Base-by-base conservation (phyloP, 2,329 filamentous ascomycete genomes). In the Didymella lethalis region DNA sequence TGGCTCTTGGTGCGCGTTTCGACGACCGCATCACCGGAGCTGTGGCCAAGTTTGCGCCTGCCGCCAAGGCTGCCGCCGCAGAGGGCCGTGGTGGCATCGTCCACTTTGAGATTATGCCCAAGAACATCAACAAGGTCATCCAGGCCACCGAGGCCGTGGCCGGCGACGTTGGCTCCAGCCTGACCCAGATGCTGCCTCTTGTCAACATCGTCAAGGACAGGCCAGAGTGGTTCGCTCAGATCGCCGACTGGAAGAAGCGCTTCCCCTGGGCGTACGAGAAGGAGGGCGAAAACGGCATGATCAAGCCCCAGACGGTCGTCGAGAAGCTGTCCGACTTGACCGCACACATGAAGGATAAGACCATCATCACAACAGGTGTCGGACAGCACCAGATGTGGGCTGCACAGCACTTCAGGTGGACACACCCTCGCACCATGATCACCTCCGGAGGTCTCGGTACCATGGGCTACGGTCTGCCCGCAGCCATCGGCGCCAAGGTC, bases 111-210 rank as follows among this genome's bases (percentile, higher is more conserved):
- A 94, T 99, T 72, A 90, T 98, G 90, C 94, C 95, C 70, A 99
- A 99, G 88, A 98, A 99, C 83, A 98, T 98, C 82, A 98, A 98
- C 88, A 99, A 98, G 86, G 93, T 98, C 41, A 90, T 99, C 14
- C 92, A 98, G 80, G 93, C 94, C 7, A 97, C 91, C 41, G 93
- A 97, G 81, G 94, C 95, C 45, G 89, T 98, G 18, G 94, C 97
- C 80, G 95, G 95, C 59, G 94, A 98, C 73, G 92, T 97, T 29
- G 88, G 89, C 2, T 81, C 88, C 18, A 98, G 96, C 78, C 82
- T 98, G 32, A 83, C 83, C 50, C 80, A 86, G 29, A 88, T 98
- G 50, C 72, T 98, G 34, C 93, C 94, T 11, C 82, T 87, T 52
- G 80, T 97, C 23, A 79, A 91, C 52, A 66, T 82, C 25, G 86